Evolutionary conservation across 345 rosid species (phyloP).

Genomic region (Viola odorata): DNA sequence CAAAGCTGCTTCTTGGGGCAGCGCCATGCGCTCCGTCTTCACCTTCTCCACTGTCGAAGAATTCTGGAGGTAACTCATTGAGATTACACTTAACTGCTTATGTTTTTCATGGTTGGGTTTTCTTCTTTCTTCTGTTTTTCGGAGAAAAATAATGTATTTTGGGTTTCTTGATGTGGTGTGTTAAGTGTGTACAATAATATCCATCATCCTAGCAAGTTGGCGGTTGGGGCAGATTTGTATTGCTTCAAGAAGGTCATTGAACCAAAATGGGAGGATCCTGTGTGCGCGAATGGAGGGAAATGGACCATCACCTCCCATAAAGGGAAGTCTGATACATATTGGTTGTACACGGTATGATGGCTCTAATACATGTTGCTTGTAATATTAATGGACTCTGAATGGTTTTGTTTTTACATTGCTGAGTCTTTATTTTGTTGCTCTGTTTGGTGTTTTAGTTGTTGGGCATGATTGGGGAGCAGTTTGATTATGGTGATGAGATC

Average conservation of each 20-base stretch:
- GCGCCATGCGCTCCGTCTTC: constrained; percentile 58
- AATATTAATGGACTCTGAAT: no score
- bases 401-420: background rate
- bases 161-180: background rate
- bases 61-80: constrained; percentile 62
- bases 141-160: background rate
- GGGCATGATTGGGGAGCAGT: constrained; percentile 95
- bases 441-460: constrained; percentile 13
- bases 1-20: constrained; percentile 69
- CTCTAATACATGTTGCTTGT: background rate
- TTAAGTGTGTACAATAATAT: constrained; percentile 76
- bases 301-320: constrained; percentile 55
- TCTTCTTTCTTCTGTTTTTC: background rate
- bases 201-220: constrained; percentile 65
- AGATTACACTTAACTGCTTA: background rate
- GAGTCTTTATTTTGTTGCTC: background rate
- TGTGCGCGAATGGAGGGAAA: constrained; percentile 91
- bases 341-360: constrained; percentile 68
- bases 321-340: constrained; percentile 62
- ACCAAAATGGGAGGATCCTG: constrained; percentile 98
- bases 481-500: constrained; percentile 87
- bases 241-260: constrained; percentile 87
- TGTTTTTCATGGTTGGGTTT: background rate
- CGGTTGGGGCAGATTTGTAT: constrained; percentile 55
- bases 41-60: constrained; percentile 70